Percentiles rank a stretch among this genome's conserved stretches.
Evolutionary conservation across 73 alveolate genomes (phyloP).

Genomic region (Paramecium sonneborni): DNA sequence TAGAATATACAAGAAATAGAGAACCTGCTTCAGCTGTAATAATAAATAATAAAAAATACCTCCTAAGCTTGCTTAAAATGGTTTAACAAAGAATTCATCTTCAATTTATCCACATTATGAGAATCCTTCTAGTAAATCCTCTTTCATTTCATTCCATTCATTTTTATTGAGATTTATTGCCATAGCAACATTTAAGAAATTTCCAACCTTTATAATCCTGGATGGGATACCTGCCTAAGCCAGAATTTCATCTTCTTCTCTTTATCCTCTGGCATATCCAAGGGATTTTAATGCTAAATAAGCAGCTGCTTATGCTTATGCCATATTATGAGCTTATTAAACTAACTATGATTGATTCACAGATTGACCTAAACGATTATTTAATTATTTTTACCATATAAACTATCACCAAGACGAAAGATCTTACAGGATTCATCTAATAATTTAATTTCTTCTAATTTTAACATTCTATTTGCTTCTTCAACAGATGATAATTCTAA

Average conservation of each 20-base stretch:
- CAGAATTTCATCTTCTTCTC: slow-evolving; percentile 51
- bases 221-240: slow-evolving; percentile 56
- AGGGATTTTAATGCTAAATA: slow-evolving; percentile 13
- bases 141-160: slow-evolving; percentile 58
- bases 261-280: slow-evolving; percentile 25
- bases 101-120: background rate
- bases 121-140: background rate
- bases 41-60: background rate
- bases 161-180: slow-evolving; percentile 10
- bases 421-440: slow-evolving; percentile 40
- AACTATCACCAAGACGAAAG: background rate
- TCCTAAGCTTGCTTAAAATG: slow-evolving; percentile 56
- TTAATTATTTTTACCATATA: background rate
- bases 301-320: slow-evolving; percentile 46
- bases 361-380: slow-evolving; percentile 3
- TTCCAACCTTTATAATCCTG: slow-evolving; percentile 58
- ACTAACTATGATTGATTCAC: slow-evolving; percentile 31
- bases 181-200: slow-evolving; percentile 49
- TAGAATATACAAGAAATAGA: slow-evolving; percentile 42
- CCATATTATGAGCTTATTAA: slow-evolving; percentile 53
- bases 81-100: slow-evolving; percentile 56
- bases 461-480: slow-evolving; percentile 33
- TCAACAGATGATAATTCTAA: slow-evolving; percentile 40
- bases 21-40: slow-evolving; percentile 66
- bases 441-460: slow-evolving; percentile 14